Percentiles rank a stretch among this genome's conserved stretches.
phyloP scores from a whole-genome alignment of 805 yeast species.

The Myxozyma sirexii region DNA sequence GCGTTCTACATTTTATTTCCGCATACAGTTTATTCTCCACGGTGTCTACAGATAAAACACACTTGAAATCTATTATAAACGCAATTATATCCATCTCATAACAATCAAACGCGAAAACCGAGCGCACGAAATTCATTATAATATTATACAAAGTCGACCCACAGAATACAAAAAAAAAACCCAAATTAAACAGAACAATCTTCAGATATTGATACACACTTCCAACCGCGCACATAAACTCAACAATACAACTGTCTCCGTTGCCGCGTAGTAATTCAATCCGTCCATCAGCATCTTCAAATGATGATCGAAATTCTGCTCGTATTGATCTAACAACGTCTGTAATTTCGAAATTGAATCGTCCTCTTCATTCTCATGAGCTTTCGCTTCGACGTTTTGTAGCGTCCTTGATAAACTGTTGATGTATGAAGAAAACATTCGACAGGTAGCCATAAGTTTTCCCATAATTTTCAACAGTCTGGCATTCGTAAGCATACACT shows the following conservation, averaged over 20 bases:
- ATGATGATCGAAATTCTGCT: slow-evolving; percentile 47
- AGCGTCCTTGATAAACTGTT: slow-evolving; percentile 58
- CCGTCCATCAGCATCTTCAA: slow-evolving; percentile 49
- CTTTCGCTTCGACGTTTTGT: slow-evolving; percentile 45
- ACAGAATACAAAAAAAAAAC: neutral
- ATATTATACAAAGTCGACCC: neutral
- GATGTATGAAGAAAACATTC: slow-evolving; percentile 51
- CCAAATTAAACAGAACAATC: neutral
- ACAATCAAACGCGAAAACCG: too few relatives aligned
- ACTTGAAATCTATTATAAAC: too few relatives aligned
- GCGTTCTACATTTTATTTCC: too few relatives aligned
- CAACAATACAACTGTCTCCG: slow-evolving; percentile 49
- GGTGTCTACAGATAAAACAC: too few relatives aligned
- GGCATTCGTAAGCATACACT: slow-evolving; percentile 66
- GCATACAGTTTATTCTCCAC: too few relatives aligned
- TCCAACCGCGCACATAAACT: slow-evolving; percentile 48
- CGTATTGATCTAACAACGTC: slow-evolving; percentile 39
- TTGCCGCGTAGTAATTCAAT: slow-evolving; percentile 49
- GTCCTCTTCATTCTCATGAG: slow-evolving; percentile 46
- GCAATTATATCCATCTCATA: too few relatives aligned
- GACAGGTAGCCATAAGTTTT: slow-evolving; percentile 42
- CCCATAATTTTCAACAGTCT: slow-evolving; percentile 47
- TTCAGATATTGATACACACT: slow-evolving; percentile 26
- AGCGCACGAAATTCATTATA: too few relatives aligned
- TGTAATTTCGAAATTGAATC: slow-evolving; percentile 41